Percentiles rank a stretch among this genome's conserved stretches.
Evolutionary conservation across 495 filamentous ascomycete species (phyloP).

Genomic region (Penicillium samsonianum): DNA sequence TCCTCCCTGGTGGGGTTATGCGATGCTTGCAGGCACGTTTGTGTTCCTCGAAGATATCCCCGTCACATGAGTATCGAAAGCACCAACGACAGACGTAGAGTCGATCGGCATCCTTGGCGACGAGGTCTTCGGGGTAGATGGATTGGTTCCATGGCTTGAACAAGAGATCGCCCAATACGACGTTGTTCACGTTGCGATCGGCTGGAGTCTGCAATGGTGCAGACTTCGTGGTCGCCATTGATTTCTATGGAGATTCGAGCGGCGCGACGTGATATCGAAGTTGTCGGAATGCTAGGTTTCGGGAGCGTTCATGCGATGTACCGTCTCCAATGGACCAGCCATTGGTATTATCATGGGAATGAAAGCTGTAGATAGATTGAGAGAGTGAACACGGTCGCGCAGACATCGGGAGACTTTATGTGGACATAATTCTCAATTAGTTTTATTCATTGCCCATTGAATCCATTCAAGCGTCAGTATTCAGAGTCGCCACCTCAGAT

Average conservation of each 20-base stretch:
- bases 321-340: slow-evolving; percentile 22
- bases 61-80: slow-evolving; percentile 85
- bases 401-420: neutral
- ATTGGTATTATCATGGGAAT: slow-evolving; percentile 22
- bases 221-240: slow-evolving; percentile 35
- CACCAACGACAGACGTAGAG: slow-evolving; percentile 91
- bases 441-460: neutral
- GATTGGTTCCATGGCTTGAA: slow-evolving; percentile 82
- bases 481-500: neutral
- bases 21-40: slow-evolving; percentile 40
- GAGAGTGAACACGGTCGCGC: slow-evolving; percentile 1
- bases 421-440: neutral
- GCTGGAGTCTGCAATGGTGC: slow-evolving; percentile 36
- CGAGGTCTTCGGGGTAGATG: slow-evolving; percentile 74
- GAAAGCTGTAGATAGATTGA: neutral
- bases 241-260: neutral
- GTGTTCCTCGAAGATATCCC: slow-evolving; percentile 59
- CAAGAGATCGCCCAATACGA: slow-evolving; percentile 70
- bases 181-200: slow-evolving; percentile 69
- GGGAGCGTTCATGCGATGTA: slow-evolving; percentile 7
- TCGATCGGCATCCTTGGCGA: slow-evolving; percentile 60
- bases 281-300: slow-evolving; percentile 13
- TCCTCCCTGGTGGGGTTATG: slow-evolving; percentile 43
- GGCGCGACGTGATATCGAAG: neutral
- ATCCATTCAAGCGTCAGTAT: neutral